These are phyloP conservation scores for Coniferiporia sulphurascens DNA, from an alignment of 1,284 basidiomycete species.

Conservation along the genomic window DNA sequence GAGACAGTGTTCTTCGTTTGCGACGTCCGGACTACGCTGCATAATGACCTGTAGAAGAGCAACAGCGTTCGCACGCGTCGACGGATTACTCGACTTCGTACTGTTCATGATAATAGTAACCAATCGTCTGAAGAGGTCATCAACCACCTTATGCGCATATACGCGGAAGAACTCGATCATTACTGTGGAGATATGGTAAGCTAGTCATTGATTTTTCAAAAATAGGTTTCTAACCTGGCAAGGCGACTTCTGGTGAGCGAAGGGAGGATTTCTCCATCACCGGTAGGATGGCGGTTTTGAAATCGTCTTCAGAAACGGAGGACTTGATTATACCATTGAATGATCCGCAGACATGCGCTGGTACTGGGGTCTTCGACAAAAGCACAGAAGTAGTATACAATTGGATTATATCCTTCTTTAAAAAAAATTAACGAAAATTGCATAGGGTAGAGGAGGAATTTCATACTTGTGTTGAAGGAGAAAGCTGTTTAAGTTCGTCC, in stretches of 20 bases:
- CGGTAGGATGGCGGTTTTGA: slow-evolving; percentile 50
- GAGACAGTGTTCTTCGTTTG: slow-evolving; percentile 42
- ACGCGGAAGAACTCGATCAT: slow-evolving; percentile 51
- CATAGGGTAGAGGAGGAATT: not conserved
- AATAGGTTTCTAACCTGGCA: slow-evolving; percentile 41
- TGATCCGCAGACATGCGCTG: slow-evolving; percentile 47
- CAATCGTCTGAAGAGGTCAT: slow-evolving; percentile 55
- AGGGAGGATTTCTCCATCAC: slow-evolving; percentile 70
- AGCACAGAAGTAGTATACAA: slow-evolving; percentile 49
- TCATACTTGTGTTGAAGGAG: slow-evolving; percentile 41
- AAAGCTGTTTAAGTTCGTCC: slow-evolving; percentile 29
- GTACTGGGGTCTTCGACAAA: slow-evolving; percentile 51
- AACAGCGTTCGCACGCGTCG: slow-evolving; percentile 56
- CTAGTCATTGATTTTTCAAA: not conserved
- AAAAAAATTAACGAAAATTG: not conserved
- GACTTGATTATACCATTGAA: slow-evolving; percentile 58
- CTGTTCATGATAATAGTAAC: slow-evolving; percentile 63
- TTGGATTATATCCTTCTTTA: slow-evolving; percentile 48
- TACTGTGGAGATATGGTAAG: slow-evolving; percentile 33
- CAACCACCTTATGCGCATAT: slow-evolving; percentile 51
- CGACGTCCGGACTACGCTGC: slow-evolving; percentile 28
- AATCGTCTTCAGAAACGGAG: slow-evolving; percentile 46
- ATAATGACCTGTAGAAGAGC: slow-evolving; percentile 59
- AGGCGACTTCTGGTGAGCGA: slow-evolving; percentile 67
- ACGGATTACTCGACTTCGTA: slow-evolving; percentile 73